Base-by-base conservation (phyloP, 2,329 filamentous ascomycete species). In the Tolypocladium sp. region DNA sequence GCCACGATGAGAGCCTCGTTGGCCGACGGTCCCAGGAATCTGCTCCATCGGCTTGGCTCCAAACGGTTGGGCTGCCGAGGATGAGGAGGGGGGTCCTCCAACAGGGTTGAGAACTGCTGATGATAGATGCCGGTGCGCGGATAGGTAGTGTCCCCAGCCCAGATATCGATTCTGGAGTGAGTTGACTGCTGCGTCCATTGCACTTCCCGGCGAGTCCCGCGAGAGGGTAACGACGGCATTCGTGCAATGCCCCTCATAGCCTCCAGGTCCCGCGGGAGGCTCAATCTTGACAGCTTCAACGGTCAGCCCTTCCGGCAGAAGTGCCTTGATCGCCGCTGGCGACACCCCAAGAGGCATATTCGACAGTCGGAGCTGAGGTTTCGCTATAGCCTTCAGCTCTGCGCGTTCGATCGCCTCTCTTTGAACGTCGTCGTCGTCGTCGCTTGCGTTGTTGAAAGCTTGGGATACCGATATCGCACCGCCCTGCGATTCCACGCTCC, bases 131-230 rank as follows among this genome's bases (percentile, higher is more conserved):
- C 91, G 82, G 61, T 92, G 90, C 52, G 96, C 80, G 8, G 84
- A 88, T 2, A 97, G 78, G 71, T 92, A 88, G 75, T 88, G 91
- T 6, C 92, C 92, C 70, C 85, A 91, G 20, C 92, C 92, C 20
- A 96, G 77, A 70, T 97, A 96, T 64, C 82, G 85, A 63, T 94
- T 92, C 69, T 95, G 90, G 38, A 96, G 76, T 4, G 83, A 76
- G 68, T 86, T 93, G 57, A 96, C 90, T 0, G 87, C 83, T 4
- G 84, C 81, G 67, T 97, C 92, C 58, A 97, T 92, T 59, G 95
- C 90, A 30, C 87, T 89, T 0, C 88, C 89, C 0, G 91, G 84
- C 0, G 91, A 94, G 63, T 94, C 90, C 60, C 89, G 86, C 1
- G 89, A 86, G 37, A 96, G 75, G 0, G 89, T 92, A 53, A 94